phyloP scores from a whole-genome alignment of 768 basidiomycete species.

The Lactarius psammicola region DNA sequence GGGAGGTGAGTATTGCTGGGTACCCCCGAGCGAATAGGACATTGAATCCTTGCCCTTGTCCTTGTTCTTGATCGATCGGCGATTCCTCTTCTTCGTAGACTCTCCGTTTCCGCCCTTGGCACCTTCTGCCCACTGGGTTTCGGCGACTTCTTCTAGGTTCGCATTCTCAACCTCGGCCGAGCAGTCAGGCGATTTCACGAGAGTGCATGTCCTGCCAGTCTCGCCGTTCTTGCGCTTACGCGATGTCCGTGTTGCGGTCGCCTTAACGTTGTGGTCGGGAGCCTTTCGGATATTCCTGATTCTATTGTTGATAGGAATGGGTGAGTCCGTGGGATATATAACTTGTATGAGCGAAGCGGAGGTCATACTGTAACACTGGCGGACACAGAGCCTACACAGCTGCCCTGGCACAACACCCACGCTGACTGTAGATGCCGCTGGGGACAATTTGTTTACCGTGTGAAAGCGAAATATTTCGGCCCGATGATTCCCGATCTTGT shows the following conservation, averaged over 20 bases:
- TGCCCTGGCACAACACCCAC: too few relatives aligned
- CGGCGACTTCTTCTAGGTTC: not conserved
- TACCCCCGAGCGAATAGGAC: not conserved
- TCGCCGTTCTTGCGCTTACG: slow-evolving; percentile 23
- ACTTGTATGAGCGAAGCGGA: slow-evolving; percentile 19
- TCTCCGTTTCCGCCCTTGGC: not conserved
- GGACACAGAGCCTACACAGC: too few relatives aligned
- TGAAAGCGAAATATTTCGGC: not conserved
- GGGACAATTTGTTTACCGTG: not conserved
- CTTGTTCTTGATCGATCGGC: slow-evolving; percentile 18
- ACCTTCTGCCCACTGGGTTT: not conserved
- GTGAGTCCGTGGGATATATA: slow-evolving; percentile 24
- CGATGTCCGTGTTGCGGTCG: not conserved
- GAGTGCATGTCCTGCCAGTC: not conserved
- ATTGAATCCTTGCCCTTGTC: not conserved
- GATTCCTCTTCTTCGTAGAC: slow-evolving; percentile 14
- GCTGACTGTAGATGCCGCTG: not conserved
- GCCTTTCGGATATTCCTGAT: not conserved
- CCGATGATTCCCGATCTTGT: not conserved
- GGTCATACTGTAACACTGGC: slow-evolving; percentile 14
- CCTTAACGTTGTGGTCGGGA: not conserved
- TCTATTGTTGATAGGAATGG: slow-evolving; percentile 2
- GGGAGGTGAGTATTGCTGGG: not conserved
- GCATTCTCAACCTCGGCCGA: slow-evolving; percentile 5
- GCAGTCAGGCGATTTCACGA: not conserved